A percentile compares a stretch with the other conserved stretches of the same genome.
Evolutionary conservation across 306 rosid genomes (phyloP).

Genomic region (Begonia fuchsioides): DNA sequence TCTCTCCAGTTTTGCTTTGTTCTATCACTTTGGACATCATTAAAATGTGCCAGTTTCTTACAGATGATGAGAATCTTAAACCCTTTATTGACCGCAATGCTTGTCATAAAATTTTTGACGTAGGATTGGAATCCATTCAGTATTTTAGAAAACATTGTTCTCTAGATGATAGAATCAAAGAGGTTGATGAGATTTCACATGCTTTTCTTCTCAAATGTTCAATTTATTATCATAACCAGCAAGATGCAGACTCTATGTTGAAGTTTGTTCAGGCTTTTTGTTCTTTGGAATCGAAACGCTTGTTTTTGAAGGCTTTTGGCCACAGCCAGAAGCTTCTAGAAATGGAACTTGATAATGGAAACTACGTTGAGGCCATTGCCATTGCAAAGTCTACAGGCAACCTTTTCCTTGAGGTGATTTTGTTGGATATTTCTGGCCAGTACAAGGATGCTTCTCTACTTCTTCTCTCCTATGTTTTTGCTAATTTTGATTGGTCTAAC

Average conservation of each 20-base stretch:
- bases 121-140: slow-evolving; percentile 26
- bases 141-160: slow-evolving; percentile 20
- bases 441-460: slow-evolving; percentile 20
- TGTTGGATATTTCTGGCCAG: slow-evolving; percentile 27
- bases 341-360: slow-evolving; percentile 34
- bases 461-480: slow-evolving; percentile 17
- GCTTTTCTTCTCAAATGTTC: slow-evolving; percentile 34
- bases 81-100: neutral
- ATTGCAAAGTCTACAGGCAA: slow-evolving; percentile 31
- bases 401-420: slow-evolving; percentile 22
- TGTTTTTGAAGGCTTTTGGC: slow-evolving; percentile 24
- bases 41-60: slow-evolving; percentile 30
- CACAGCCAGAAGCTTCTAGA: slow-evolving; percentile 27
- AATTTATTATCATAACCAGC: slow-evolving; percentile 14
- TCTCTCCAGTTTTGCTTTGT: slow-evolving; percentile 17
- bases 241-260: slow-evolving; percentile 32
- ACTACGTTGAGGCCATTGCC: slow-evolving; percentile 28
- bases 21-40: slow-evolving; percentile 25
- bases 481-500: slow-evolving; percentile 33
- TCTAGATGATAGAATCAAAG: slow-evolving; percentile 7
- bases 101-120: slow-evolving; percentile 21
- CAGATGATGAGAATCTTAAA: slow-evolving; percentile 23
- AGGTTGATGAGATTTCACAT: slow-evolving; percentile 19
- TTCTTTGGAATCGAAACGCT: slow-evolving; percentile 30
- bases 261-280: slow-evolving; percentile 37